phyloP scores from a whole-genome alignment of 78 protist genomes.

The Speleostelium caveatum region DNA sequence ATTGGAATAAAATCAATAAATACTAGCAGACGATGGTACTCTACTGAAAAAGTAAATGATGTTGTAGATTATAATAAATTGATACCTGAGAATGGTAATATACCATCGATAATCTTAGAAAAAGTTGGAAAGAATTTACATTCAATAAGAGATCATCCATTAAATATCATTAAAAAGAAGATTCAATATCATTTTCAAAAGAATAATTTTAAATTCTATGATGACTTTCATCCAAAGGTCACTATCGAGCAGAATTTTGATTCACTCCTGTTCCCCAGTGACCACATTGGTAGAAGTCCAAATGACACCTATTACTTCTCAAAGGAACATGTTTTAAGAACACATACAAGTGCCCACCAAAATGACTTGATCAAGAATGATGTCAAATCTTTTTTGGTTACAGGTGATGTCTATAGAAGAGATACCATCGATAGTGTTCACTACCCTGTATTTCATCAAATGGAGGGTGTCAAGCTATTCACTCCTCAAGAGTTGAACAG shows the following conservation, averaged over 20 bases:
- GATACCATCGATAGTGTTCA: conserved; percentile 93
- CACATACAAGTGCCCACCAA: conserved; percentile 92
- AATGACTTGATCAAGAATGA: conserved; percentile 43
- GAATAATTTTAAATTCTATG: conserved; percentile 39
- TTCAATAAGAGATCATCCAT: conserved; percentile 41
- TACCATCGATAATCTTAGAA: conserved; percentile 19
- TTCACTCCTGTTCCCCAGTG: conserved; percentile 81
- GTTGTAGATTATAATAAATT: conserved; percentile 10
- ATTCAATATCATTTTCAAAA: conserved; percentile 67
- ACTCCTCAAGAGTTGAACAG: not conserved
- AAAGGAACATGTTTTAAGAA: conserved; percentile 36
- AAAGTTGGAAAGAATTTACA: conserved; percentile 66
- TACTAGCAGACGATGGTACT: not conserved
- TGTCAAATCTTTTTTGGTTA: conserved; percentile 81
- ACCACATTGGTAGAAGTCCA: conserved; percentile 84
- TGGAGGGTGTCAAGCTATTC: conserved; percentile 86
- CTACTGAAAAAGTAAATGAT: not conserved
- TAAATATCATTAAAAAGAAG: conserved; percentile 59
- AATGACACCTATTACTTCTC: conserved; percentile 89
- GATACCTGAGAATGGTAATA: conserved; percentile 50
- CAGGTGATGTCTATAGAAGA: conserved; percentile 93
- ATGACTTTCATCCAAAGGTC: conserved; percentile 51
- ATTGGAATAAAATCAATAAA: not conserved
- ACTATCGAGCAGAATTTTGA: conserved; percentile 72
- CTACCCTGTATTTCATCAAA: conserved; percentile 94